phyloP scores from a whole-genome alignment of 1,139 yeast genomes.

The Protomyces gravidus region DNA sequence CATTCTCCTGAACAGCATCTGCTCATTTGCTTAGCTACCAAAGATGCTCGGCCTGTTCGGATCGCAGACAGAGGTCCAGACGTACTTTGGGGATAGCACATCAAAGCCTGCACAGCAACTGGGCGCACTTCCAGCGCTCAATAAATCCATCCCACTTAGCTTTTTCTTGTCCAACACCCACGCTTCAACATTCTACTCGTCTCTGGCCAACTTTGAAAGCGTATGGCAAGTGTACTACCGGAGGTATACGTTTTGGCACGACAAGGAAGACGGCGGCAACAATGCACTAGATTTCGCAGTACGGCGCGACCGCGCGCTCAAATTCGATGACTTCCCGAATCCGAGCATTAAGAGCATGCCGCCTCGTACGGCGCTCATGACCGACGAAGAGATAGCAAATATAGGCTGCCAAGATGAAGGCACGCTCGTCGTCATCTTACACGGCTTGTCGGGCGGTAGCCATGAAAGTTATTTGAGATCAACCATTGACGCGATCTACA shows the following conservation, averaged over 20 bases:
- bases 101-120: neutral
- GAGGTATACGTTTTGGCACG: conserved; percentile 58
- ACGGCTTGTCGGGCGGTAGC: conserved; percentile 90
- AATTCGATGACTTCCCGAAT: conserved; percentile 29
- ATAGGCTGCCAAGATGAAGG: conserved; percentile 42
- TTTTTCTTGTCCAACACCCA: conserved; percentile 19
- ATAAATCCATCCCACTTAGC: neutral
- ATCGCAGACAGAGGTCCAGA: neutral
- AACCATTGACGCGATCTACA: conserved; percentile 37
- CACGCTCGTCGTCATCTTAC: conserved; percentile 68
- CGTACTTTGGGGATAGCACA: neutral
- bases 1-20: neutral
- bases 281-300: conserved; percentile 68
- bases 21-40: too few species aligned
- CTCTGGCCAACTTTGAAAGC: conserved; percentile 42
- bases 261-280: conserved; percentile 46
- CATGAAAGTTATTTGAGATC: conserved; percentile 83
- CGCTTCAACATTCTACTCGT: conserved; percentile 9
- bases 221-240: conserved; percentile 65
- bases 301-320: conserved; percentile 50
- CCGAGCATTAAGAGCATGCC: conserved; percentile 46
- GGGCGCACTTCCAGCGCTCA: neutral
- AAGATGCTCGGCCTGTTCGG: neutral
- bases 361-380: conserved; percentile 69
- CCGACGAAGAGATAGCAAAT: conserved; percentile 47